These are phyloP conservation scores for Coniochaeta ligniaria DNA, from an alignment of 2,329 filamentous ascomycete genomes.

Conservation along the genomic window DNA sequence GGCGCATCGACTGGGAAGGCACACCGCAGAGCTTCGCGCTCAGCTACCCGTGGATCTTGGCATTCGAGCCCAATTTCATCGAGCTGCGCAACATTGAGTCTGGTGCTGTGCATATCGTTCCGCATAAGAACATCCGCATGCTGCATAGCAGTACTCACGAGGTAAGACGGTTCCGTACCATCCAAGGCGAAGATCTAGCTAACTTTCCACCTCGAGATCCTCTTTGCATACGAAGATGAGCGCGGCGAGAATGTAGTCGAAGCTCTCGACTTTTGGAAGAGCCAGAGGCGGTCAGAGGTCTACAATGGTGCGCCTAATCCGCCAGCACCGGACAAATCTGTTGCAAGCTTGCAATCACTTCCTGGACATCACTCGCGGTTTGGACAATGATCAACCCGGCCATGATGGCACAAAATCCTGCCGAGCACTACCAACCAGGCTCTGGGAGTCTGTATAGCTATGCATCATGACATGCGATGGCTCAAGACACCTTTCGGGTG, in stretches of 20 bases:
- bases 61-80: slow-evolving; percentile 96
- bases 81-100: slow-evolving; percentile 95
- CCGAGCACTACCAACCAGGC: neutral
- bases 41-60: slow-evolving; percentile 93
- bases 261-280: slow-evolving; percentile 94
- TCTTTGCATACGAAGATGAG: slow-evolving; percentile 97
- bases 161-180: slow-evolving; percentile 43
- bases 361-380: neutral
- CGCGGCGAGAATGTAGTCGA: slow-evolving; percentile 88
- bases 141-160: slow-evolving; percentile 94
- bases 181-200: neutral
- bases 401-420: neutral
- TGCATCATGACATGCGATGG: neutral
- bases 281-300: slow-evolving; percentile 38
- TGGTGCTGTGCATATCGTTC: slow-evolving; percentile 90
- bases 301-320: slow-evolving; percentile 3
- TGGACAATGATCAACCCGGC: neutral
- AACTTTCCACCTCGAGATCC: slow-evolving; percentile 53
- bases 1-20: slow-evolving; percentile 97
- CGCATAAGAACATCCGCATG: slow-evolving; percentile 95
- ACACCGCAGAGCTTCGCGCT: slow-evolving; percentile 87
- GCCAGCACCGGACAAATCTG: neutral
- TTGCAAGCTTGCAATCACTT: neutral
- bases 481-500: neutral
- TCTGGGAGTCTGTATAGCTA: neutral